These are phyloP conservation scores for Phaffia australis DNA, from an alignment of 768 basidiomycete species.

Conservation along the genomic window DNA sequence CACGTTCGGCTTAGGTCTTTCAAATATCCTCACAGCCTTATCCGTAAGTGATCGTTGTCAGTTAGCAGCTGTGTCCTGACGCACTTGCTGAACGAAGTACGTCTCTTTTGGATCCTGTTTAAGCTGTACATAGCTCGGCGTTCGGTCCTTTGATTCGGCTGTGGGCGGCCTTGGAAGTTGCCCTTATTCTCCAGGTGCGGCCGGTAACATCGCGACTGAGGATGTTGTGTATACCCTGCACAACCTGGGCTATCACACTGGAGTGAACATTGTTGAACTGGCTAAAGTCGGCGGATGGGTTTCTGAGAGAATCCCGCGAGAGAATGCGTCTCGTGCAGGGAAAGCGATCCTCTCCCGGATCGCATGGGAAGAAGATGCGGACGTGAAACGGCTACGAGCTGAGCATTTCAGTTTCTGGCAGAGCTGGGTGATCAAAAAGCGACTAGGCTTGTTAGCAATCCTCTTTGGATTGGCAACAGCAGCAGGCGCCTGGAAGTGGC, in stretches of 20 bases:
- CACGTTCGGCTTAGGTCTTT: slow-evolving; percentile 65
- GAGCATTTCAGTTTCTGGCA: too few relatives aligned
- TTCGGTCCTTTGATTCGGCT: slow-evolving; percentile 68
- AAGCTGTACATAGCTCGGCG: slow-evolving; percentile 45
- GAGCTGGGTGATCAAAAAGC: too few relatives aligned
- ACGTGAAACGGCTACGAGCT: not conserved
- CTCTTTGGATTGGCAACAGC: too few relatives aligned
- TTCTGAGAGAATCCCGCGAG: slow-evolving; percentile 52
- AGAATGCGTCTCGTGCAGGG: slow-evolving; percentile 66
- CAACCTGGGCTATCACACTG: slow-evolving; percentile 49
- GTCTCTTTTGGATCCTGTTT: slow-evolving; percentile 29
- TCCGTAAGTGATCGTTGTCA: slow-evolving; percentile 25
- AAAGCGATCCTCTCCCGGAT: slow-evolving; percentile 45
- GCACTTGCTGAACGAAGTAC: too few relatives aligned
- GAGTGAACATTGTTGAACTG: slow-evolving; percentile 56
- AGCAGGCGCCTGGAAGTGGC: too few relatives aligned
- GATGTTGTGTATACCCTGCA: slow-evolving; percentile 72
- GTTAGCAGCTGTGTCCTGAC: too few relatives aligned
- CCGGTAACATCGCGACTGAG: slow-evolving; percentile 89
- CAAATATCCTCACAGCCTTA: slow-evolving; percentile 31
- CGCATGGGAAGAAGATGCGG: slow-evolving; percentile 18
- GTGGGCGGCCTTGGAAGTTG: slow-evolving; percentile 89
- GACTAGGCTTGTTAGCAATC: too few relatives aligned
- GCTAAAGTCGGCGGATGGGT: slow-evolving; percentile 78
- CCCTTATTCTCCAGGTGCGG: slow-evolving; percentile 90